phyloP scores from a whole-genome alignment of 2,329 filamentous ascomycete genomes.

The Trichoderma breve region DNA sequence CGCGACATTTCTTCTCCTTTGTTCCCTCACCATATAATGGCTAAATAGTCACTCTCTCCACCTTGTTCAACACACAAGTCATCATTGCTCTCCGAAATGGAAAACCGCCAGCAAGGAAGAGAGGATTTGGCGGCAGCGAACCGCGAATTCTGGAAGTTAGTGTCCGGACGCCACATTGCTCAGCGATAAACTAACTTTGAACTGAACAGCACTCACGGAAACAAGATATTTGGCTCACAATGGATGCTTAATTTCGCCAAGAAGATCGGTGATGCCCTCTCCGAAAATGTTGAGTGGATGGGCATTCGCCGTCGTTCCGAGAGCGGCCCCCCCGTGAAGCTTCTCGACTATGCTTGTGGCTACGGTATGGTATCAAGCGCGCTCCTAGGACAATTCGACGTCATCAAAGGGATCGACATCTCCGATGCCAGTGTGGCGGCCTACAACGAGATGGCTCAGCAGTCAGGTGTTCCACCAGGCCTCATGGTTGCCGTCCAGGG shows the following conservation, averaged over 20 bases:
- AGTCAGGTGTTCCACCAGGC: neutral
- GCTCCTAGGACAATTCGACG: neutral
- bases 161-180: neutral
- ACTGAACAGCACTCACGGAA: neutral
- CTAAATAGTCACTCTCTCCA: neutral
- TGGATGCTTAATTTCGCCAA: neutral
- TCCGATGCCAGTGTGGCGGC: neutral
- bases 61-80: neutral
- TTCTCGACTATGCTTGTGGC: conserved; percentile 6
- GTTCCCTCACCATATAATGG: neutral
- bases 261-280: neutral
- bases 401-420: conserved; percentile 3
- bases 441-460: conserved; percentile 9
- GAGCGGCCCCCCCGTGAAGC: neutral
- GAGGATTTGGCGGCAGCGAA: neutral
- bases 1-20: neutral
- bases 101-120: neutral
- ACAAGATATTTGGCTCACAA: neutral
- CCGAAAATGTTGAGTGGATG: neutral
- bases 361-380: conserved; percentile 1
- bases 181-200: neutral
- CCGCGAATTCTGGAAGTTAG: conserved; percentile 7
- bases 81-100: neutral
- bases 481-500: neutral
- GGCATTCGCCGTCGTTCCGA: neutral